Evolutionary conservation across 208 protist species (phyloP).

Genomic region (Trypanosomatidae sp.): DNA sequence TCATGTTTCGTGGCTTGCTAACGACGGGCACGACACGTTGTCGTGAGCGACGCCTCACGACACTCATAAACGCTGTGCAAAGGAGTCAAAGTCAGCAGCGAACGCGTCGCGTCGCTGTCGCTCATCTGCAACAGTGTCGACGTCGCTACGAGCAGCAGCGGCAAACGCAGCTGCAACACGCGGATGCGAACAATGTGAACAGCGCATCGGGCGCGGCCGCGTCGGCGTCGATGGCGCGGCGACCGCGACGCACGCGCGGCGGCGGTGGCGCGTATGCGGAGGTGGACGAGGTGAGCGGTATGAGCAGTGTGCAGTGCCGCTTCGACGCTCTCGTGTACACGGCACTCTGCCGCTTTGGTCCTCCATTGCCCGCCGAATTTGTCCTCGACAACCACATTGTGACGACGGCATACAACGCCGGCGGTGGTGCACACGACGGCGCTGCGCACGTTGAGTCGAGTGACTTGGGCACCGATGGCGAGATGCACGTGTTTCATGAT

Average conservation of each 20-base stretch:
- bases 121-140: no score
- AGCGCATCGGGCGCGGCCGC: background rate
- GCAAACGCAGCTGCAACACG: no score
- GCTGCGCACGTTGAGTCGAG: background rate
- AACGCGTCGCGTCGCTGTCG: no score
- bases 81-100: no score
- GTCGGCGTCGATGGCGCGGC: background rate
- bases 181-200: background rate
- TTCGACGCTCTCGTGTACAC: conserved; percentile 49
- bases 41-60: no score
- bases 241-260: no score
- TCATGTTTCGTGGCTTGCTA: no score
- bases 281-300: conserved; percentile 30
- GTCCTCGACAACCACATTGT: conserved; percentile 32
- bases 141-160: no score
- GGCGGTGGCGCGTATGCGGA: conserved; percentile 43
- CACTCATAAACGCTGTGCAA: no score
- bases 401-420: conserved; percentile 1
- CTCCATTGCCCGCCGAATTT: conserved; percentile 65
- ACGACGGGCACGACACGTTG: no score
- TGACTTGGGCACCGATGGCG: conserved; percentile 16
- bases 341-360: conserved; percentile 57
- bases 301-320: conserved; percentile 44
- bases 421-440: background rate
- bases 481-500: conserved; percentile 34